These are phyloP conservation scores for Emericellopsis terricola DNA, from an alignment of 495 filamentous ascomycete species.

Conservation along the genomic window DNA sequence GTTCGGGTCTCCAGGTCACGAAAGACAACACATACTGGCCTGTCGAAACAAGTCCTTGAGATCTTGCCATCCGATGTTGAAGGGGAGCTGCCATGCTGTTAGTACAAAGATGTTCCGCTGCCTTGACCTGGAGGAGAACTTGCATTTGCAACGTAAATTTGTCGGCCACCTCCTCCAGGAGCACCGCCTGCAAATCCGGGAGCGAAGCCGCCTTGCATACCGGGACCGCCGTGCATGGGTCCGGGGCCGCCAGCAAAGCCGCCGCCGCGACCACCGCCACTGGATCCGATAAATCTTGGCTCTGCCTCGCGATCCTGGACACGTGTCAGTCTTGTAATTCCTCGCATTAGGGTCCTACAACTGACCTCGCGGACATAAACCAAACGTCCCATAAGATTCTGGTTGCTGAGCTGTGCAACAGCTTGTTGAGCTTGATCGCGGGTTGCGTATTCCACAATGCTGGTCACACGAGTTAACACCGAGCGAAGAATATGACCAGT, in stretches of 20 bases:
- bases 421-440: slow-evolving; percentile 97
- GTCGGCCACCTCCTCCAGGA: slow-evolving; percentile 42
- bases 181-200: slow-evolving; percentile 21
- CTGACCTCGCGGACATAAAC: slow-evolving; percentile 96
- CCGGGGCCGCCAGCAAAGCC: slow-evolving; percentile 22
- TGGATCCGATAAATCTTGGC: slow-evolving; percentile 73
- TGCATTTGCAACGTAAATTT: slow-evolving; percentile 97
- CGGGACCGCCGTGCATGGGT: slow-evolving; percentile 18
- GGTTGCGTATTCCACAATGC: slow-evolving; percentile 99
- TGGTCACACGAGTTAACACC: slow-evolving; percentile 13
- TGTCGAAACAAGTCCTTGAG: slow-evolving; percentile 97
- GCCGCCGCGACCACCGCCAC: slow-evolving; percentile 32
- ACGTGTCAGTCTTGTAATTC: too few relatives aligned
- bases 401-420: slow-evolving; percentile 95
- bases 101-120: slow-evolving; percentile 19
- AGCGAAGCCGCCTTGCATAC: slow-evolving; percentile 16
- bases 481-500: neutral
- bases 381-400: slow-evolving; percentile 92
- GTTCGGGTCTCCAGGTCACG: slow-evolving; percentile 2
- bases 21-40: slow-evolving; percentile 53
- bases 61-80: slow-evolving; percentile 97
- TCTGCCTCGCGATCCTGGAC: slow-evolving; percentile 82
- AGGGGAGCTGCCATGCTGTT: slow-evolving; percentile 55
- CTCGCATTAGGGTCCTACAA: neutral
- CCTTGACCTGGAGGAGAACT: too few relatives aligned